A percentile compares a stretch with the other conserved stretches of the same genome.
Evolutionary conservation across 345 rosid species (phyloP).

Genomic region (Combretum micranthum): DNA sequence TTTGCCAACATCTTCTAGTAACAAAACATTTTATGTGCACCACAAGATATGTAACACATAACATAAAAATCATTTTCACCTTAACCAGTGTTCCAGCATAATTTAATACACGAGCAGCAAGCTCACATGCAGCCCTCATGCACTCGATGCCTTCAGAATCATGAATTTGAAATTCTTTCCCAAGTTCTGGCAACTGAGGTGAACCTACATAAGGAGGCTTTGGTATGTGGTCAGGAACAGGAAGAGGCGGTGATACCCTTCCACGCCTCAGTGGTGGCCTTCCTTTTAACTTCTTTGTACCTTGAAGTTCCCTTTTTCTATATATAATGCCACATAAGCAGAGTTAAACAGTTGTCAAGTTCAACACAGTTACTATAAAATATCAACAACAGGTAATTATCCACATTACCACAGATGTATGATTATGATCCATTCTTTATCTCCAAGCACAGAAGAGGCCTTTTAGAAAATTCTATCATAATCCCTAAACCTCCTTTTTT

Average conservation of each 20-base stretch:
- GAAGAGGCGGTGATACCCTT: constrained; percentile 68
- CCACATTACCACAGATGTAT: no score
- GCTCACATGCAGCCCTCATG: constrained; percentile 91
- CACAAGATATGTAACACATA: not conserved
- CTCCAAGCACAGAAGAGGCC: no score
- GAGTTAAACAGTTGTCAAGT: no score
- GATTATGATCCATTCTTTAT: no score
- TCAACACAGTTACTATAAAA: no score
- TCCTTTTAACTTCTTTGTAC: constrained; percentile 30
- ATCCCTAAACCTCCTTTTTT: no score
- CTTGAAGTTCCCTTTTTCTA: constrained; percentile 57
- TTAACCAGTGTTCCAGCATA: constrained; percentile 75
- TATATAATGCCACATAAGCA: not conserved
- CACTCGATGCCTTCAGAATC: constrained; percentile 58
- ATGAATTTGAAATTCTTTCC: constrained; percentile 56
- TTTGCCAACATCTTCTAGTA: no score
- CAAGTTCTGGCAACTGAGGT: constrained; percentile 52
- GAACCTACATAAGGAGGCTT: constrained; percentile 67
- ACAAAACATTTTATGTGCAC: not conserved
- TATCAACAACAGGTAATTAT: no score
- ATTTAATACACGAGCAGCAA: constrained; percentile 77
- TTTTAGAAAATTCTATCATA: no score
- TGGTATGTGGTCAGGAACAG: constrained; percentile 71
- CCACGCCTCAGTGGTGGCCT: constrained; percentile 71
- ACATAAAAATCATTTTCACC: constrained; percentile 30